Evolutionary conservation across 768 basidiomycete species (phyloP).

Genomic region (Boletales sp.): DNA sequence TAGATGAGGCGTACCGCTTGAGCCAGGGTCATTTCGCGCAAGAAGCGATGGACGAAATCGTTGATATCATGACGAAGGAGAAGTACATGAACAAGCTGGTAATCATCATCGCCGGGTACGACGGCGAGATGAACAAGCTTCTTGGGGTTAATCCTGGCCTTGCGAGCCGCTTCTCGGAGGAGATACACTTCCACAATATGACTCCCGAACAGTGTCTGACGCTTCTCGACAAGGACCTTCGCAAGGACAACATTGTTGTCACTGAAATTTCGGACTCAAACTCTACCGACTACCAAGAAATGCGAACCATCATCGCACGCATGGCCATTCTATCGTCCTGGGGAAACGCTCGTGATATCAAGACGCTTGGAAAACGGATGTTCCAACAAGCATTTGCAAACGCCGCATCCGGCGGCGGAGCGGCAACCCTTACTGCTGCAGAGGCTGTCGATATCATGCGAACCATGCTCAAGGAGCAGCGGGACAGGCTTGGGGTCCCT

Average conservation of each 20-base stretch:
- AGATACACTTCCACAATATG: constrained; percentile 56
- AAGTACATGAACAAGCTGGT: constrained; percentile 57
- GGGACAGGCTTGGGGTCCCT: constrained; percentile 23
- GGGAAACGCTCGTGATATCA: constrained; percentile 69
- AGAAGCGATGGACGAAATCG: constrained; percentile 75
- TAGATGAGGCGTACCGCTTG: constrained; percentile 72
- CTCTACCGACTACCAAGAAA: constrained; percentile 12
- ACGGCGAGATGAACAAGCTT: constrained; percentile 61
- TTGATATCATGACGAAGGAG: constrained; percentile 58
- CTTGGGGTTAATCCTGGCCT: constrained; percentile 60
- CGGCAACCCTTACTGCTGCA: constrained; percentile 21
- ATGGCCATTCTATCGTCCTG: constrained; percentile 50
- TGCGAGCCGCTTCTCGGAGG: constrained; percentile 68
- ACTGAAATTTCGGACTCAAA: constrained; percentile 28
- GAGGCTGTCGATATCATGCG: constrained; percentile 30
- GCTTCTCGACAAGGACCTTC: constrained; percentile 47
- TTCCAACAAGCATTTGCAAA: constrained; percentile 36
- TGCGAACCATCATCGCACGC: constrained; percentile 39
- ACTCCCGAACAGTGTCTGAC: constrained; percentile 47
- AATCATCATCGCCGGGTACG: constrained; percentile 70
- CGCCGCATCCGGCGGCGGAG: constrained; percentile 13
- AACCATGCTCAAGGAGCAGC: constrained; percentile 22
- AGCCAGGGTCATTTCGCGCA: constrained; percentile 62
- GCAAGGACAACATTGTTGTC: constrained; percentile 39
- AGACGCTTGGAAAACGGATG: constrained; percentile 51